phyloP scores from a whole-genome alignment of 2,329 filamentous ascomycete species.

The Colletotrichum destructivum region DNA sequence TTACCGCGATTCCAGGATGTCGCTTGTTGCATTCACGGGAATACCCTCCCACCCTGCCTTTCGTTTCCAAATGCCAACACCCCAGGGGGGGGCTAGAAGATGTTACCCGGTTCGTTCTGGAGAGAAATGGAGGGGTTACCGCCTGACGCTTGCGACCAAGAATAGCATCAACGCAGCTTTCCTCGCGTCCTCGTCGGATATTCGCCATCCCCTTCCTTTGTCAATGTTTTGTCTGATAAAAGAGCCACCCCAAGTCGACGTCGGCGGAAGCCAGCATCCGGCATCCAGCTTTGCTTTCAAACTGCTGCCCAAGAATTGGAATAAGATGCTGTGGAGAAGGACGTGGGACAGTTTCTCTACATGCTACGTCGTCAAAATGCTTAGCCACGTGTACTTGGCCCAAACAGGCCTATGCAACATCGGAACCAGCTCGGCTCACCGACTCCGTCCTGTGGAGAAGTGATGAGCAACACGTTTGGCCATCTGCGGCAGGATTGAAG shows the following conservation, averaged over 20 bases:
- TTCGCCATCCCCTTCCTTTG: constrained; percentile 16
- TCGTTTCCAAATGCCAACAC: constrained; percentile 16
- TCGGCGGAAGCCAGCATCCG: constrained; percentile 11
- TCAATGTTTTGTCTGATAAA: constrained; percentile 37
- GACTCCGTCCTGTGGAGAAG: constrained; percentile 31
- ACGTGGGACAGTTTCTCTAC: constrained; percentile 13
- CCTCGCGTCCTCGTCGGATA: constrained; percentile 32
- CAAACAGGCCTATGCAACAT: constrained; percentile 12
- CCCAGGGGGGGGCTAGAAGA: background rate
- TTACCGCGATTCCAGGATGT: background rate
- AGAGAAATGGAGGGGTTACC: constrained; percentile 10
- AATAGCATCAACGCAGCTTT: constrained; percentile 30
- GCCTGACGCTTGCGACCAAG: constrained; percentile 19
- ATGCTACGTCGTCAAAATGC: constrained; percentile 41
- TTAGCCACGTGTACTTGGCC: constrained; percentile 32
- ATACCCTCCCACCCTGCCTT: constrained; percentile 10
- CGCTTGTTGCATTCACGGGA: constrained; percentile 4
- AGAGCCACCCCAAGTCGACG: constrained; percentile 16
- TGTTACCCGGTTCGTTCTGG: constrained; percentile 1
- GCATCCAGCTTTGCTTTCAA: constrained; percentile 11
- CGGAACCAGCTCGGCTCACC: constrained; percentile 20
- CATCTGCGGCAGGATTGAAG: constrained; percentile 22
- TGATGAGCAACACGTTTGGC: constrained; percentile 23
- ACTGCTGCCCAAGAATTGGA: constrained; percentile 2
- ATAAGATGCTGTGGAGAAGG: constrained; percentile 10